These are phyloP conservation scores for Paecilomyces fulvus DNA, from an alignment of 2,329 filamentous ascomycete genomes.

Conservation along the genomic window DNA sequence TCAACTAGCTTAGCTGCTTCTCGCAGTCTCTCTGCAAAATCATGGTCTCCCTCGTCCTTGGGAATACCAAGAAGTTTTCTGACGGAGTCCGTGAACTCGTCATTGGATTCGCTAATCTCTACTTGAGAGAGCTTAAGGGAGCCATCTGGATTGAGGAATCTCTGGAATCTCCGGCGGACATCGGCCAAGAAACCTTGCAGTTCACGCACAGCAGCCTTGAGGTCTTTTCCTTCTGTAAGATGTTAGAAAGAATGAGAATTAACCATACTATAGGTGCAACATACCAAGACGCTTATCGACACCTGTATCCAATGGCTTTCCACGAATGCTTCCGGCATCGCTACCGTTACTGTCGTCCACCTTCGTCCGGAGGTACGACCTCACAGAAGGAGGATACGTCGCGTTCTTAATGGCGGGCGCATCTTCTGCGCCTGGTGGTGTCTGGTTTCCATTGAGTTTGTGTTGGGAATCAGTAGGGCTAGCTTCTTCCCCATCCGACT, in stretches of 20 bases:
- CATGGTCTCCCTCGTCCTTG: conserved; percentile 42
- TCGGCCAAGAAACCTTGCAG: conserved; percentile 83
- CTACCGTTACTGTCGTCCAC: conserved; percentile 30
- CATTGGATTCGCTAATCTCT: conserved; percentile 21
- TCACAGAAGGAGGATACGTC: conserved; percentile 28
- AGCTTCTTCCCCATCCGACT: conserved; percentile 31
- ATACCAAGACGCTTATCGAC: conserved; percentile 22
- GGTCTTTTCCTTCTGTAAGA: conserved; percentile 66
- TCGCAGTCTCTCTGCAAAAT: conserved; percentile 63
- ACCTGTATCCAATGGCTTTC: conserved; percentile 20
- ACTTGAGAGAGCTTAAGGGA: conserved; percentile 30
- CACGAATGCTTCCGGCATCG: conserved; percentile 31
- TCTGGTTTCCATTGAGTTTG: conserved; percentile 20
- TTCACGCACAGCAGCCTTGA: conserved; percentile 71
- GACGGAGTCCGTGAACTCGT: conserved; percentile 37
- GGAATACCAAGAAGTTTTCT: conserved; percentile 39
- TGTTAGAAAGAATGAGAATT: conserved; percentile 4
- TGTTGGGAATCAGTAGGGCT: conserved; percentile 13
- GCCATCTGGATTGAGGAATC: conserved; percentile 52
- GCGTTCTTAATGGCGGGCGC: conserved; percentile 14
- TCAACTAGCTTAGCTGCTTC: conserved; percentile 79
- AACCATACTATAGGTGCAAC: conserved; percentile 4
- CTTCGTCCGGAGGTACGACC: conserved; percentile 27
- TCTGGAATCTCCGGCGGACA: conserved; percentile 59
- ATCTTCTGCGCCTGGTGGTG: conserved; percentile 17